Base-by-base conservation (phyloP, 73 alveolate genomes). In the Paraurostyla sp. region DNA sequence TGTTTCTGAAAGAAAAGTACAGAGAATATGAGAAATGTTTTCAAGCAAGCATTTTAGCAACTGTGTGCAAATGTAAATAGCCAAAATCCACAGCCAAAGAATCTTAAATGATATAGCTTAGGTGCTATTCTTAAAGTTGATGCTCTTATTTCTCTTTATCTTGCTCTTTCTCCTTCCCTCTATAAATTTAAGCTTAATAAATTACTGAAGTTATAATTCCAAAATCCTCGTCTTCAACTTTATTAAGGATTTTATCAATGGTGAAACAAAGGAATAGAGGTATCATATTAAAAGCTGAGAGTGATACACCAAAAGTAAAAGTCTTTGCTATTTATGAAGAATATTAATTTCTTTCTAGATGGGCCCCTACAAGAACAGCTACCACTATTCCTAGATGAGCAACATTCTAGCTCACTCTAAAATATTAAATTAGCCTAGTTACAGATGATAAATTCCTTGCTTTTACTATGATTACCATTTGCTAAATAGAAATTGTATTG, bases 1-100 rank as follows among this genome's bases (percentile, higher is more conserved):
- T 65, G 13, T 40, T 30, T 11, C 33, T 22, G 38, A 6, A 35
- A 33, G 23, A 22, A 65, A 15, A 38, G 25, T 1, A 65, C 46
- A 13, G 82, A 65, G 41, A 65, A 65, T 65, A 65, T 65, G 36
- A 65, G 46, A 22, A 65, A 65, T 0, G 60, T 40, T 65, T 35
- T 65, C 13, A 65, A 35, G 25, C 82, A 65, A 40, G 82, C 82
- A 65, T 65, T 65, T 65, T 65, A 22, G 6, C 30, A 36, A 36
- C 60, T 11, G 41, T 65, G 58, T 35, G 82, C 82, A 4, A 65
- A 15, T 7, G 82, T 65, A 65, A 38, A 65, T 36, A 65, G 82
- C 82, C 82, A 65, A 38, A 65, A 65, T 3, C 82, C 82, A 38
- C 82, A 65, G 35, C 82, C 82, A 65, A 65, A 65, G 25, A 15